phyloP scores from a whole-genome alignment of 1,284 basidiomycete genomes.

The Tilletia caries region DNA sequence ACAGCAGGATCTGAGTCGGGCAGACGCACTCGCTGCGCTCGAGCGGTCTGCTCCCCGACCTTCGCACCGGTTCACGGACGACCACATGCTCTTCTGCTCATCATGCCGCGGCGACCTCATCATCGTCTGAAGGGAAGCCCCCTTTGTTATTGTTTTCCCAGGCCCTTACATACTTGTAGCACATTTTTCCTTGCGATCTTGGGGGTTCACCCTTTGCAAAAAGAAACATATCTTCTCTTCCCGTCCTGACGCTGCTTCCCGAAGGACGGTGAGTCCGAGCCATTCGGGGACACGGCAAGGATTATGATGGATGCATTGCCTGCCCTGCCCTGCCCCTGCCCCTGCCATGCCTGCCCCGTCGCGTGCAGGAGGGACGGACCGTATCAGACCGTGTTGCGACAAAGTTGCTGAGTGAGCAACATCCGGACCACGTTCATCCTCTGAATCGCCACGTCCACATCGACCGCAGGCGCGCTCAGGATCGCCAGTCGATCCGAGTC shows the following conservation, averaged over 20 bases:
- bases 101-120: slow-evolving; percentile 26
- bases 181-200: too few relatives aligned
- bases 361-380: too few relatives aligned
- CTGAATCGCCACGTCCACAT: slow-evolving; percentile 23
- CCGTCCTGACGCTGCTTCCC: background rate
- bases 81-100: slow-evolving; percentile 27
- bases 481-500: background rate
- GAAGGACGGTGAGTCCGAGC: too few relatives aligned
- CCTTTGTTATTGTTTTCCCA: too few relatives aligned
- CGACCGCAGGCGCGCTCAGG: background rate
- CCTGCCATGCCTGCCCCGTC: too few relatives aligned
- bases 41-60: slow-evolving; percentile 11
- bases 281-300: too few relatives aligned
- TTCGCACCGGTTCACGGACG: slow-evolving; percentile 24
- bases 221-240: too few relatives aligned
- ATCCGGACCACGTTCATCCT: slow-evolving; percentile 37
- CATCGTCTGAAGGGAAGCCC: slow-evolving; percentile 16
- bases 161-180: too few relatives aligned
- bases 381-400: background rate
- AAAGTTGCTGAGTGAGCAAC: slow-evolving; percentile 2
- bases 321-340: too few relatives aligned
- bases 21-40: background rate
- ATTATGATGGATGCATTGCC: too few relatives aligned
- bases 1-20: background rate
- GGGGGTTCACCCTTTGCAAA: too few relatives aligned